Evolutionary conservation across 345 rosid genomes (phyloP), one percentile per base, ranked within the genome.

Genomic region (Excoecaria agallocha): DNA sequence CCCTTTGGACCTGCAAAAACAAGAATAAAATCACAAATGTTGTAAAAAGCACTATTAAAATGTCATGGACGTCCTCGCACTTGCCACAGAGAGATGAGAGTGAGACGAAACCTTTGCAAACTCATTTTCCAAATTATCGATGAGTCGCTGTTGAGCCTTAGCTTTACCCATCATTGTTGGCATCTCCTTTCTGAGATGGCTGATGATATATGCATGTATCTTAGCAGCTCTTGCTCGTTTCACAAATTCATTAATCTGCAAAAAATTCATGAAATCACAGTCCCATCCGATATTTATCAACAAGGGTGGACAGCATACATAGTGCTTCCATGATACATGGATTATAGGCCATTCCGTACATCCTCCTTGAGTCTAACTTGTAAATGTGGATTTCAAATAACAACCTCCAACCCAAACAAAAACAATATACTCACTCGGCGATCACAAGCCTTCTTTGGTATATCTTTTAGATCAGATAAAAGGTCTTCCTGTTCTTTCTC

Each of bases 361-460:
- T 68, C 25, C 59, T 7, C 15, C 25, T 39, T 30, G 22, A 19
- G 41, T 41, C 11, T 54, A 55, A 39, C 64, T 55, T 12, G 16
- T 35, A 69, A 61, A 22, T 30, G 48, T 48, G 49, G 2, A 22
- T 15, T 10, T 22, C 25, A 48, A 48, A 20, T 17, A 39, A 63
- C 46, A 63, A 67, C 57, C 56, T 67, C 24, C 16, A 15, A 17
- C 22, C 17, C 12, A 67, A 57, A 60, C 12, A 22, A 69, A 72
- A 63, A 68, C 3, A 77, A 79, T 67, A 60, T 75, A 81, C 98
- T 89, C 84, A 92, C 98, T 30, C 97, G 90, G 45, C 97, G 97
- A 88, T 93, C 97, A 69, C 99, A 96, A 78, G 98, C 99, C 83
- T 93, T 96, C 86, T 93, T 96, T 1, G 99, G 98, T 61, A 93